phyloP scores from a whole-genome alignment of 2,329 filamentous ascomycete genomes.

The Monilinia vaccinii-corymbosi region DNA sequence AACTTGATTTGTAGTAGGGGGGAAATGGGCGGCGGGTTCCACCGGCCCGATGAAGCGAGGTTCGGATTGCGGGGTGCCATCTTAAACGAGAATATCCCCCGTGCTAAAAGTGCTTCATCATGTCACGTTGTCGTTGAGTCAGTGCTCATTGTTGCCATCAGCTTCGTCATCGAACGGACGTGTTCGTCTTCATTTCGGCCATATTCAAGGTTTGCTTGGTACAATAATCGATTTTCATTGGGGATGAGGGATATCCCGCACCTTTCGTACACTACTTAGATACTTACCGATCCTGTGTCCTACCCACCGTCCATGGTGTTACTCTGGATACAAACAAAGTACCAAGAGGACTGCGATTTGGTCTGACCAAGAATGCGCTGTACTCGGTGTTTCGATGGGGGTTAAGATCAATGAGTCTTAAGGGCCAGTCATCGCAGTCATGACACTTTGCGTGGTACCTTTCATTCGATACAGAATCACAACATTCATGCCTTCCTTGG shows the following conservation, averaged over 20 bases:
- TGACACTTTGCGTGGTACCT: not conserved
- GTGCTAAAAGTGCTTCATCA: not conserved
- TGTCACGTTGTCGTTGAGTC: slow-evolving; percentile 1
- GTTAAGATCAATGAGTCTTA: not conserved
- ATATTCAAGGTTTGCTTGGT: not conserved
- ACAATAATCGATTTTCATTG: not conserved
- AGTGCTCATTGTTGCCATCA: not conserved
- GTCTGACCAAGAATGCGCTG: not conserved
- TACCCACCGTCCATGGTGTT: not conserved
- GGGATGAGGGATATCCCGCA: not conserved
- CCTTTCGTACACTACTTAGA: not conserved
- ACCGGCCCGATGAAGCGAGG: not conserved
- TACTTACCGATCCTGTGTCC: not conserved
- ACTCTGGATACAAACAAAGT: not conserved
- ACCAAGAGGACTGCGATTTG: not conserved
- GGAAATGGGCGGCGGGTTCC: not conserved
- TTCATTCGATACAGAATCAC: not conserved
- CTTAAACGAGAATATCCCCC: not conserved
- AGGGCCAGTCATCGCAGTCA: not conserved
- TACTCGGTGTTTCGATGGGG: not conserved
- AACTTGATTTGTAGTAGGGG: not conserved
- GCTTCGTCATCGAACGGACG: not conserved
- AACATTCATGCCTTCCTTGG: not conserved
- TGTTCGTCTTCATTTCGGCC: not conserved
- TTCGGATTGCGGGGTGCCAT: not conserved